Evolutionary conservation across 495 filamentous ascomycete genomes (phyloP), one percentile per base, ranked within the genome.

Genomic region (Staphylotrichum longicolle): DNA sequence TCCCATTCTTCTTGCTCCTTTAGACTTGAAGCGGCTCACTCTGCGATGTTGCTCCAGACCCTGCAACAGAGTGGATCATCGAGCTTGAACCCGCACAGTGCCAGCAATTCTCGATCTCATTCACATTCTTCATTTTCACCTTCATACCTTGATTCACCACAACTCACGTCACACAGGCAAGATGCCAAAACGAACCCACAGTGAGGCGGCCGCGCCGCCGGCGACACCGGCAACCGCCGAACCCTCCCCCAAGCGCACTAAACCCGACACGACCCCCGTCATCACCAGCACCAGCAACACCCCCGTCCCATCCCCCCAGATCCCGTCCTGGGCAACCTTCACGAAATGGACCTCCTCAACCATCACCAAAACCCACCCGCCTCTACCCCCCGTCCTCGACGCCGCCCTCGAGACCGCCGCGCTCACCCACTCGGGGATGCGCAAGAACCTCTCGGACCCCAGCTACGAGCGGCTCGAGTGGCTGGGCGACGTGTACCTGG

Each of bases 401-500:
- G 72, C 77, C 0, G 66, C 68, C 14, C 77, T 92, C 14, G 79
- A 84, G 61, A 79, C 73, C 10, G 80, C 84, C 34, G 83, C 85
- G n/a, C 87, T 93, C 68, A 90, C 83, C 7, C 90, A 93, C 67
- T 74, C 78, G 1, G 85, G 82, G 7, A 72, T 77, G 57, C 61
- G 63, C 14, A 49, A 65, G 27, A 57, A 49, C 8, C 71, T 68
- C 32, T 68, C 69, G 12, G 75, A 77, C 37, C 74, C 76, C 45
- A 75, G 72, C 58, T 91, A 91, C 68, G 88, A 91, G 63, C 77
- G 84, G 10, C 80, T 91, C 34, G 89, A 93, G 72, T 86, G 89
- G 69, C 77, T 93, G 39, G 89, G 89, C 4, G 89, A 93, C 69
- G 84, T 86, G 4, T 91, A 90, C 62, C 74, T 91, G 37, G 85